Base-by-base conservation (phyloP, 345 rosid species). In the Aquilaria yunnanensis region DNA sequence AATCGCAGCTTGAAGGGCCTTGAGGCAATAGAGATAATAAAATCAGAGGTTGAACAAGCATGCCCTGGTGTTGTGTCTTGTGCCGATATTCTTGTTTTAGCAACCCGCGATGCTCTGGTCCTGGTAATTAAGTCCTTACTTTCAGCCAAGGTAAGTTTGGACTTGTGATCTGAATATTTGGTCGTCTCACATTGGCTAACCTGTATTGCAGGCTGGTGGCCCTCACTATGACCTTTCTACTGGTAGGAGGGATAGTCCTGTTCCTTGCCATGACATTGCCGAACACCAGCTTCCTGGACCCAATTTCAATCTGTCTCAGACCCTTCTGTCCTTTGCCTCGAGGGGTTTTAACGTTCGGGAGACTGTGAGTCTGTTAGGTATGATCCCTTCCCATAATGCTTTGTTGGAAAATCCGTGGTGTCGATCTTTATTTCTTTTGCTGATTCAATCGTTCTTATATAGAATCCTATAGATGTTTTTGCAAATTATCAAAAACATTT, bases 31-130 rank as follows among this genome's bases (percentile, higher is more conserved):
- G 88, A 90, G 43, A 53, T 34, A 1, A 81, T 88, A 63, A 88
- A 90, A 70, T 72, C 81, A 9, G 78, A 78, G 75, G 52, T 90
- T 51, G 96, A 88, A 77, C 70, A 67, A 47, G 70, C 61, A 0
- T 90, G 96, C 69, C 89, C 89, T 4, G 83, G 83, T 47, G 65
- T 81, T 45, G 97, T 90, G 50, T 90, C 97, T 30, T 86, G 93
- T 54, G 79, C 97, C 0, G 96, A 85, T 62, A 62, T 83, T 65
- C 23, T 23, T 23, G 23, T 23, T 23, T 23, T 23, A 23, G 23
- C 91, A 2, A 88, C 91, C 47, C 84, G 96, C 78, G 96, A 90
- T 61, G 78, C 75, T 45, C 75, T 83, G 47, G 65, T 77, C 51
- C 52, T 71, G 80, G 96, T 83, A 63, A 66, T 23, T 23, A 23